Evolutionary conservation across 1,139 yeast species (phyloP), one percentile per base, ranked within the genome.

Genomic region (Meyerozyma elateridarum): DNA sequence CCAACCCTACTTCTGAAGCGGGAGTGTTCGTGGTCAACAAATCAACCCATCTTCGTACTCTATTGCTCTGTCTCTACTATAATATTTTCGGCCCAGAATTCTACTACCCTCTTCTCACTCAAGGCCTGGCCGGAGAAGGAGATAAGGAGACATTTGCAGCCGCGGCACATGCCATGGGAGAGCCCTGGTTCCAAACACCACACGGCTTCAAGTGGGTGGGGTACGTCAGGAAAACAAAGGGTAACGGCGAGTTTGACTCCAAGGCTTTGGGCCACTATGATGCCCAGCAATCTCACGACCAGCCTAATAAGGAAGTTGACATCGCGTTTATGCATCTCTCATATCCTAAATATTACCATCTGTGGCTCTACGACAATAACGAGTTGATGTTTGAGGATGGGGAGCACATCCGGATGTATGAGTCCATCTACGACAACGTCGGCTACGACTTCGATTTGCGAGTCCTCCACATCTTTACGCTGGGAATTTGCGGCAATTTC

Each of bases 71-170:
- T 4, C 53, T 78, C 20, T 79, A 77, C 52, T 76, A 78, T 46
- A 78, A 78, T 49, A 60, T 76, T 3, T 73, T 61, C 52, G 85
- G 85, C 0, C 81, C 82, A 7, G 49, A 70, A 24, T 64, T 59
- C 42, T 79, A 76, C 49, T 78, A 78, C 45, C 79, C 83, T 4
- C 51, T 79, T 35, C 54, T 78, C 42, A 70, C 83, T 0, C 85
- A 77, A 52, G 84, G 85, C 5, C 67, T 79, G 9, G 83, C 84
- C 1, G 85, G 85, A 16, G 83, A 79, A 54, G 85, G 85, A 30
- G 85, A 79, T 44, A 79, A 78, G 51, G 85, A 79, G 43, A 76
- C 85, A 0, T 78, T 76, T 41, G 69, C 78, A 17, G 79, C 81
- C 2, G 82, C 85, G 1, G 82, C 84, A 0, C 65, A 63, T 34